Evolutionary conservation across 1,139 yeast species (phyloP).

Genomic region (Lipomyces yarrowii): DNA sequence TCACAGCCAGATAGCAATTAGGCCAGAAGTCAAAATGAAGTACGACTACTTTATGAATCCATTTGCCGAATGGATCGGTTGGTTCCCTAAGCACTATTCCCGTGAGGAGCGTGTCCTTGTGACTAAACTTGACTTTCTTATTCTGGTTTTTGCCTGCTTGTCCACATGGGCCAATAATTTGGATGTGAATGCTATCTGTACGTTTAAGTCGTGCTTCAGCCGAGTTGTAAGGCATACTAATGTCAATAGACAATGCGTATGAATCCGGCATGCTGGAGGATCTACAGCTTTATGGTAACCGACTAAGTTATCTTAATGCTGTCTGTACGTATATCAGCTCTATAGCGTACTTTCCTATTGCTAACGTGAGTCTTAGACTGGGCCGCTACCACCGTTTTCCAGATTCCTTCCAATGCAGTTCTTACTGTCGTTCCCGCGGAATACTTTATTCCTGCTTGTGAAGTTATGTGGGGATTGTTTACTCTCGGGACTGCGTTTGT

Average conservation of each 20-base stretch:
- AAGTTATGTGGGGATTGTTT: conserved; percentile 60
- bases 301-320: conserved; percentile 59
- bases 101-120: conserved; percentile 30
- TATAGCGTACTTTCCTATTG: neutral
- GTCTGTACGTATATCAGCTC: conserved; percentile 38
- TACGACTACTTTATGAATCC: conserved; percentile 30
- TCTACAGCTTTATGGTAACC: conserved; percentile 51
- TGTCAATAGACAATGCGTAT: conserved; percentile 49
- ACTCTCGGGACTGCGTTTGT: conserved; percentile 53
- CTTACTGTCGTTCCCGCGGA: conserved; percentile 55
- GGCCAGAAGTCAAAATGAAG: conserved; percentile 6
- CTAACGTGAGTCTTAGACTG: conserved; percentile 42
- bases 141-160: conserved; percentile 23
- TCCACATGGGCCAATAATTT: conserved; percentile 28
- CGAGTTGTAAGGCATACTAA: conserved; percentile 45
- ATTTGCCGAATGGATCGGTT: conserved; percentile 27
- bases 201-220: conserved; percentile 45
- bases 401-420: conserved; percentile 57
- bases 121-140: conserved; percentile 22
- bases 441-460: conserved; percentile 51
- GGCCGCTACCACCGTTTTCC: conserved; percentile 63
- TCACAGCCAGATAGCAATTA: neutral
- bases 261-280: conserved; percentile 61
- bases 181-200: conserved; percentile 25
- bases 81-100: conserved; percentile 27